Conservation (phyloP, 2,329 filamentous ascomycete species). For the Thielaviopsis ethacetica region DNA sequence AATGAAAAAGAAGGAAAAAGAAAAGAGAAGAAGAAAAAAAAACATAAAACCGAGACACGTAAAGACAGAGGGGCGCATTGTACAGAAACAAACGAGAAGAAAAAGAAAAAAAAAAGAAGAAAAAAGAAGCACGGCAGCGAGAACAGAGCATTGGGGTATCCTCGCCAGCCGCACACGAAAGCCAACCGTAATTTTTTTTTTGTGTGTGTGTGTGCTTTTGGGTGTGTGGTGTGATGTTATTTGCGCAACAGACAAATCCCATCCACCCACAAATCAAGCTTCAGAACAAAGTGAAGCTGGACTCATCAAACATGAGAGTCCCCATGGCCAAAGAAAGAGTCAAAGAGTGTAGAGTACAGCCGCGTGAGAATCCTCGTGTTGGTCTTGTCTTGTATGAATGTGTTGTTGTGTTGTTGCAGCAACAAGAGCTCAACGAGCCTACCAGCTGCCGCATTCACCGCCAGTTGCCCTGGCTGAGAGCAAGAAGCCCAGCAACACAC, state of each 20-base stretch:
- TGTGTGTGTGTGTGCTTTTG: too few species aligned
- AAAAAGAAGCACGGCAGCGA: not conserved
- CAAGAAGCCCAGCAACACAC: constrained; percentile 76
- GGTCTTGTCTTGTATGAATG: too few species aligned
- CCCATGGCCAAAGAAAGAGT: not conserved
- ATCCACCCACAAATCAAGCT: not conserved
- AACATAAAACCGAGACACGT: not conserved
- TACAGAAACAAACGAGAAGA: constrained; percentile 2
- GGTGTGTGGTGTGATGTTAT: too few species aligned
- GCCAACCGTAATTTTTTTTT: too few species aligned
- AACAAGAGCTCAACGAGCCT: not conserved
- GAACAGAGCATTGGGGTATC: not conserved
- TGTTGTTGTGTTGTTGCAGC: not conserved
- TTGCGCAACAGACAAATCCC: too few species aligned
- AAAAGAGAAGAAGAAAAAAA: not conserved
- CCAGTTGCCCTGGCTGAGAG: constrained; percentile 87
- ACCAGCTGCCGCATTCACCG: constrained; percentile 1
- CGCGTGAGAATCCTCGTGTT: too few species aligned
- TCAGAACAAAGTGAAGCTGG: not conserved
- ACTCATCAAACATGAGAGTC: not conserved
- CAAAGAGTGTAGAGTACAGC: not conserved
- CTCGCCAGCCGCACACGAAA: too few species aligned
- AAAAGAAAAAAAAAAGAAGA: not conserved
- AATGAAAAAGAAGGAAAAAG: constrained; percentile 2
- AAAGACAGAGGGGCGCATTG: constrained; percentile 1